Percentiles rank a stretch among this genome's conserved stretches.
Evolutionary conservation across 108 stramenopile species (phyloP).

Genomic region (Schizochytrium sp.): DNA sequence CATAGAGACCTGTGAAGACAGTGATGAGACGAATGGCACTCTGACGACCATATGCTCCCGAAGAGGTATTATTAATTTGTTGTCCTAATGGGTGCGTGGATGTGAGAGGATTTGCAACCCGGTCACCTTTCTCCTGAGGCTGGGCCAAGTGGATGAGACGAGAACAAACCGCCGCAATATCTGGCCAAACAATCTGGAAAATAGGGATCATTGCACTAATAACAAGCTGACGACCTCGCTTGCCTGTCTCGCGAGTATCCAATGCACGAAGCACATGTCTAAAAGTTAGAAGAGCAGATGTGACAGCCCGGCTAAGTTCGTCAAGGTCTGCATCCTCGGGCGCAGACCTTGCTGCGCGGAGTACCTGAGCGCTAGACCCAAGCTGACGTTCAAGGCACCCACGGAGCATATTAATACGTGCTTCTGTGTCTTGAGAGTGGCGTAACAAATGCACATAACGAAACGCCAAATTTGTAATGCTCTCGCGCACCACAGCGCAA

Average conservation of each 20-base stretch:
- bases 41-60: neutral
- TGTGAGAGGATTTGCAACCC: neutral
- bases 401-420: neutral
- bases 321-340: slow-evolving; percentile 15
- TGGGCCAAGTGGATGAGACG: slow-evolving; percentile 30
- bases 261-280: neutral
- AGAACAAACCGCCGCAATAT: slow-evolving; percentile 55
- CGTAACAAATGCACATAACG: slow-evolving; percentile 26
- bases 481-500: slow-evolving; percentile 22
- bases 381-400: slow-evolving; percentile 22
- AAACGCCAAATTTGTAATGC: slow-evolving; percentile 41
- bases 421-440: slow-evolving; percentile 23
- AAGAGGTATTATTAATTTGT: too few relatives aligned
- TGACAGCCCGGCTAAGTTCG: neutral
- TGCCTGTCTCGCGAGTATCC: neutral
- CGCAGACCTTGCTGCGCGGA: slow-evolving; percentile 1
- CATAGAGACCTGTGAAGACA: slow-evolving; percentile 5
- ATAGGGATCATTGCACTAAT: neutral
- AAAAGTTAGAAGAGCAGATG: slow-evolving; percentile 7
- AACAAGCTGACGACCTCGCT: neutral
- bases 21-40: slow-evolving; percentile 41
- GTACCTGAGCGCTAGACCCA: neutral
- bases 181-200: slow-evolving; percentile 28
- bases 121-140: slow-evolving; percentile 11
- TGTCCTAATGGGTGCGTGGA: neutral